Percentiles rank a stretch among this genome's conserved stretches.
These are phyloP conservation scores for Tetrapyrgos nigripes DNA, from an alignment of 1,284 basidiomycete genomes.

Conservation along the genomic window DNA sequence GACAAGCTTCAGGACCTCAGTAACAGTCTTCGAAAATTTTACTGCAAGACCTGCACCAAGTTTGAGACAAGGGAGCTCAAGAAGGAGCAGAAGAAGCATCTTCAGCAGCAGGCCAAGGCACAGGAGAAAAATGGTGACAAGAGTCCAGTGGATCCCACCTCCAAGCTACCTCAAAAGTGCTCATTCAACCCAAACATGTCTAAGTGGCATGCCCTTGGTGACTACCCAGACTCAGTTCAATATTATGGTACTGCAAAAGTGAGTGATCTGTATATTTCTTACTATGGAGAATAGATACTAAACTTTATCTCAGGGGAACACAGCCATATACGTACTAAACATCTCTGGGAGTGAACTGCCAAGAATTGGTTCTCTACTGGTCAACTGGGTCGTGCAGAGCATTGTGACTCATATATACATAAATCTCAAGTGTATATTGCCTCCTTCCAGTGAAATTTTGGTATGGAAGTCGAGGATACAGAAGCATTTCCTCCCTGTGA, in stretches of 20 bases:
- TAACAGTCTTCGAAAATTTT: slow-evolving; percentile 6
- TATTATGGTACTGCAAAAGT: slow-evolving; percentile 19
- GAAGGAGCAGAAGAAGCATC: neutral
- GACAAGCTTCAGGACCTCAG: neutral
- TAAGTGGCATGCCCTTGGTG: slow-evolving; percentile 22
- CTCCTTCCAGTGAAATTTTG: neutral
- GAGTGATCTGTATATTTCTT: slow-evolving; percentile 19
- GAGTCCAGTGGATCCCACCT: neutral
- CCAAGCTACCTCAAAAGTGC: neutral
- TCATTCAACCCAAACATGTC: neutral
- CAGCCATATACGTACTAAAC: slow-evolving; percentile 38
- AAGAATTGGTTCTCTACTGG: slow-evolving; percentile 27
- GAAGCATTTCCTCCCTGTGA: slow-evolving; percentile 20
- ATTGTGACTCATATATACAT: neutral
- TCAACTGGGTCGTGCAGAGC: slow-evolving; percentile 34
- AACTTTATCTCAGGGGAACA: slow-evolving; percentile 27
- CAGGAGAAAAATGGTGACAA: neutral
- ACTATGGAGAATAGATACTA: neutral
- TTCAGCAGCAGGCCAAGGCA: neutral
- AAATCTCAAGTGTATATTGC: neutral
- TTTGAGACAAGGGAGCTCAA: slow-evolving; percentile 10
- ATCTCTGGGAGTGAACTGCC: slow-evolving; percentile 34
- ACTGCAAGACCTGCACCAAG: neutral
- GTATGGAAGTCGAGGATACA: slow-evolving; percentile 6
- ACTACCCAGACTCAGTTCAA: neutral